Evolutionary conservation across 2,329 filamentous ascomycete genomes (phyloP), one percentile per base, ranked within the genome.

Genomic region (Diaporthe nobilis): DNA sequence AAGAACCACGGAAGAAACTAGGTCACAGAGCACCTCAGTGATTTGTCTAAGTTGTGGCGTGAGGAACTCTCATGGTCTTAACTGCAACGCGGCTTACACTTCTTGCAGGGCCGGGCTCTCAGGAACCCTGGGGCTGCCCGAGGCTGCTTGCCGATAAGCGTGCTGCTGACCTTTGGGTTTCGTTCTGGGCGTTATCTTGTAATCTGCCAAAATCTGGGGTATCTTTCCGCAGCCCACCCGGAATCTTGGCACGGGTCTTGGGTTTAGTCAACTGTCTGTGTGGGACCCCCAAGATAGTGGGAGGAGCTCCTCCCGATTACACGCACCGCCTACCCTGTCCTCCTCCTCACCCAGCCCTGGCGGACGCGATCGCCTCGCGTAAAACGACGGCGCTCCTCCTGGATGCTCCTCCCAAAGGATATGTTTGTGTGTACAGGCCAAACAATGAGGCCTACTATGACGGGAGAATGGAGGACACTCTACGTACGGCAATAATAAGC

Each of bases 311-410:
- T 67, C 63, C 63, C 63, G 22, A n/a, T 51, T 51, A 67, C 42
- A 67, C 28, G 63, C 63, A 51, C 44, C 17, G 44, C 28, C 28
- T 34, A 34, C 63, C 63, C 63, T 67, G 63, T 67, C 63, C 63
- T 67, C 63, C 63, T 67, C 63, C 63, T 67, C 63, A 51, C 44
- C 9, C 44, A 34, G 44, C 10, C 15, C 6, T 37, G 63, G 63
- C 63, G 63, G 63, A 51, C 63, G 42, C 37, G 63, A 49, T 67
- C 28, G 63, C 44, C 63, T 67, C 12, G 63, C 63, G 63, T 67
- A 67, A 37, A 67, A 51, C 63, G 63, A 67, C 42, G 63, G 63
- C 63, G 63, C 63, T 67, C 63, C 63, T 67, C 63, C 63, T 67
- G 25, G 20, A 67, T 67, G 63, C 63, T 67, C 63, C 63, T 67